phyloP scores from a whole-genome alignment of 495 filamentous ascomycete genomes.

The Neurospora intermedia region DNA sequence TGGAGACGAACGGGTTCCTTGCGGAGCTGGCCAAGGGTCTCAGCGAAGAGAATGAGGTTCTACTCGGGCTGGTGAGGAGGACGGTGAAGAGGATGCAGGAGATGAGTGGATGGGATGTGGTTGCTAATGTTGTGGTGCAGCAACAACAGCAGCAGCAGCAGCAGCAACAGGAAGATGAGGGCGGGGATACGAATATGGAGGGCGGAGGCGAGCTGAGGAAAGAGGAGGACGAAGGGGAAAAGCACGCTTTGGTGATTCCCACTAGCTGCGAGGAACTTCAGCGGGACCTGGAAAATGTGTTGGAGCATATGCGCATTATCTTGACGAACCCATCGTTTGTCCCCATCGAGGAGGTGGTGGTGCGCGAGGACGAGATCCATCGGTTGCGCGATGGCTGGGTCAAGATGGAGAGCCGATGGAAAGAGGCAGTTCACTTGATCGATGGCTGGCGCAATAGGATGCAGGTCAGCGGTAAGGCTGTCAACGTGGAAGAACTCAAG shows the following conservation, averaged over 20 bases:
- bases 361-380: conserved; percentile 81
- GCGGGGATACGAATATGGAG: conserved; percentile 31
- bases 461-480: conserved; percentile 62
- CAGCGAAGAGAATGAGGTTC: conserved; percentile 85
- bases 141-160: conserved; percentile 20
- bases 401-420: conserved; percentile 84
- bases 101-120: conserved; percentile 55
- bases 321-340: conserved; percentile 95
- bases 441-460: conserved; percentile 85
- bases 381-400: conserved; percentile 75
- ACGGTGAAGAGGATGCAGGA: conserved; percentile 64
- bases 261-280: conserved; percentile 65
- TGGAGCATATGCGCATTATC: conserved; percentile 69
- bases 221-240: conserved; percentile 16
- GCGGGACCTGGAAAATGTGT: conserved; percentile 56
- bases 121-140: not conserved
- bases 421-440: conserved; percentile 80
- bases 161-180: conserved; percentile 5
- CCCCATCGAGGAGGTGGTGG: conserved; percentile 83
- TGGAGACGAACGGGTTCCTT: conserved; percentile 87
- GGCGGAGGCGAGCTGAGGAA: conserved; percentile 4
- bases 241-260: conserved; percentile 36
- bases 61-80: conserved; percentile 61
- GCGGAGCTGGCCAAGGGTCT: conserved; percentile 78
- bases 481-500: conserved; percentile 75